Conservation (phyloP, 2,329 filamentous ascomycete genomes). For the Meredithiella fracta region DNA sequence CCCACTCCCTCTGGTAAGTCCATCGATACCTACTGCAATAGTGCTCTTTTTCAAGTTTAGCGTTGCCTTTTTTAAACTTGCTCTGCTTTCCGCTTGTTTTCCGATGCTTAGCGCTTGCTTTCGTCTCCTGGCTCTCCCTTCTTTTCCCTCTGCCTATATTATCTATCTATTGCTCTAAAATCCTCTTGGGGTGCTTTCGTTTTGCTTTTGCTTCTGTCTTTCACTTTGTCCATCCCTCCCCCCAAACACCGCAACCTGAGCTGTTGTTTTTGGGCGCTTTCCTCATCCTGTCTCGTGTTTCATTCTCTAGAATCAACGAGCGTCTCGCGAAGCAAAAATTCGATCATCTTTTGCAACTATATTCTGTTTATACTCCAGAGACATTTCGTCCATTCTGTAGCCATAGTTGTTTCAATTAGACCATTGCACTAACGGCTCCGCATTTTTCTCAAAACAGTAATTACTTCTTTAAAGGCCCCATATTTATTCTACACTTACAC, state of each 20-base stretch:
- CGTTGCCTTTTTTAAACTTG: too few species aligned
- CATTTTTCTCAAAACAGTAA: slow-evolving; percentile 8
- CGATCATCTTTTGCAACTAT: background rate
- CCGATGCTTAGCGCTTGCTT: too few species aligned
- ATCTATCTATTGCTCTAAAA: too few species aligned
- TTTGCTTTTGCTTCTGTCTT: background rate
- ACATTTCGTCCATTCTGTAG: background rate
- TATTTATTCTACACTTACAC: slow-evolving; percentile 8
- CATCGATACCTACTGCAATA: too few species aligned
- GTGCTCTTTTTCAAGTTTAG: too few species aligned
- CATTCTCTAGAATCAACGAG: background rate
- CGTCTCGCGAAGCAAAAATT: background rate
- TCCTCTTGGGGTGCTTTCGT: too few species aligned
- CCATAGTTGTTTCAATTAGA: background rate
- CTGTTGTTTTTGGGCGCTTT: background rate
- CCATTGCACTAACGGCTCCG: background rate
- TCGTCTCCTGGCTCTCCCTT: too few species aligned
- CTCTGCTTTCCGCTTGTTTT: too few species aligned
- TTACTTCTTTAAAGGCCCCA: background rate
- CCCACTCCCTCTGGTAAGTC: too few species aligned
- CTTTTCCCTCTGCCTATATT: too few species aligned
- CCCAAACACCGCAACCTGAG: background rate
- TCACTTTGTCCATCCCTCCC: background rate
- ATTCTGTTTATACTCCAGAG: background rate
- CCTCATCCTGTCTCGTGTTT: background rate